Percentiles rank a stretch among this genome's conserved stretches.
Conservation (phyloP, 805 yeast species). For the Ogataea thermomethanolica region DNA sequence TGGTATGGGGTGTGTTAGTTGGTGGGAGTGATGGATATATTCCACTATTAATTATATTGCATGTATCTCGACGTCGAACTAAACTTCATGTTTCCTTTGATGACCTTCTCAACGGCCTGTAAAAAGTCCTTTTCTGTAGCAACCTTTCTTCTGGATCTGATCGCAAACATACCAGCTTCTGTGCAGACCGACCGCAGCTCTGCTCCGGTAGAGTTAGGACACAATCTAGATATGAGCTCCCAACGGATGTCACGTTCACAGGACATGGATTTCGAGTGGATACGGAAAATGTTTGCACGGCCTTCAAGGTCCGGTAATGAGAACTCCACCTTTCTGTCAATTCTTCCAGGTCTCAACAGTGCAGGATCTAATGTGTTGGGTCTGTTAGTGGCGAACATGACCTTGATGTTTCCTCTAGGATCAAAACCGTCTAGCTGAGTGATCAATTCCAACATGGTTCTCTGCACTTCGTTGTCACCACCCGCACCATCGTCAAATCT, state of each 20-base stretch:
- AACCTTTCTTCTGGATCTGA: conserved; percentile 95
- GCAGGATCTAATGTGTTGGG: conserved; percentile 99
- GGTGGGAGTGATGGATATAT: conserved; percentile 69
- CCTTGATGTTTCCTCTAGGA: conserved; percentile 97
- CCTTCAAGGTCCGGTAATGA: conserved; percentile 96
- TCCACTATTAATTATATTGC: conserved; percentile 76
- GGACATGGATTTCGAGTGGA: conserved; percentile 96
- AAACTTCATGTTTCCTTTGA: conserved; percentile 97
- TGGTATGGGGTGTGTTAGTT: conserved; percentile 93
- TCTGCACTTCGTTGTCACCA: conserved; percentile 98
- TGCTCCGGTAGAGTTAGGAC: conserved; percentile 99
- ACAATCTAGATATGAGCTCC: conserved; percentile 95
- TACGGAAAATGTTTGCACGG: conserved; percentile 94
- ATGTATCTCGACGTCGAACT: conserved; percentile 95
- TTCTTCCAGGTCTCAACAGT: conserved; percentile 95
- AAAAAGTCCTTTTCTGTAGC: conserved; percentile 97
- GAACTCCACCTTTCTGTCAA: conserved; percentile 97
- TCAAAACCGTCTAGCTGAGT: conserved; percentile 98
- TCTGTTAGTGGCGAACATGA: conserved; percentile 98
- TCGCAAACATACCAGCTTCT: conserved; percentile 99
- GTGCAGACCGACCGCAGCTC: conserved; percentile 98
- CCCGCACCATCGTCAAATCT: conserved; percentile 99
- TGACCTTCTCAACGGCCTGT: conserved; percentile 97
- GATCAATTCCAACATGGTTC: conserved; percentile 97
- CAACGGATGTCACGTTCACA: conserved; percentile 97